phyloP scores from a whole-genome alignment of 768 basidiomycete genomes.

The Boletus subparvulus region DNA sequence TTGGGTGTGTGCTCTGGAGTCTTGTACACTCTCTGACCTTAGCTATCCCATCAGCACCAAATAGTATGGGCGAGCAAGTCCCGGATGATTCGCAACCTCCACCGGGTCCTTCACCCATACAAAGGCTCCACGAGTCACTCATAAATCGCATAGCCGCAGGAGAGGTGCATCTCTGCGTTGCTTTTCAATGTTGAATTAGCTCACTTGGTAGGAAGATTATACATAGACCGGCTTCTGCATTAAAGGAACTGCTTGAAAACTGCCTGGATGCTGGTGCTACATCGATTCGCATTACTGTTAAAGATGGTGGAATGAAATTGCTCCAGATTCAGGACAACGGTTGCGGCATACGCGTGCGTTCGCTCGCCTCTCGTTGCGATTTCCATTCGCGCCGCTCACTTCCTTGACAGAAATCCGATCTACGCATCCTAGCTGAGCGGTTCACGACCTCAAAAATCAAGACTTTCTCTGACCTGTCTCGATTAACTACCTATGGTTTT shows the following conservation, averaged over 20 bases:
- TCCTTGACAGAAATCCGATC: constrained; percentile 67
- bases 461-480: constrained; percentile 80
- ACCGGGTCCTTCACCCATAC: constrained; percentile 62
- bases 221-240: constrained; percentile 87
- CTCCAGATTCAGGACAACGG: constrained; percentile 98
- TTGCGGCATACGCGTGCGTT: constrained; percentile 82
- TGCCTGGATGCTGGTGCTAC: constrained; percentile 91
- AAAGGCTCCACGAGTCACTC: constrained; percentile 73
- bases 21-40: too few species aligned
- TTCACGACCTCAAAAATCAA: constrained; percentile 95
- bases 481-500: constrained; percentile 92
- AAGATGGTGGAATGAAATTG: constrained; percentile 94
- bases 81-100: constrained; percentile 19
- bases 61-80: constrained; percentile 13
- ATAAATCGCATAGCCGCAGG: constrained; percentile 92
- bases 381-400: not conserved
- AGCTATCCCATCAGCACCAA: not conserved
- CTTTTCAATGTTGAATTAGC: not conserved
- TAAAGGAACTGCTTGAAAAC: constrained; percentile 96
- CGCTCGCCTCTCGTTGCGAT: not conserved
- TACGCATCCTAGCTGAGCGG: constrained; percentile 88
- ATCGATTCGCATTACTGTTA: constrained; percentile 81
- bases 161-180: constrained; percentile 43
- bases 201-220: constrained; percentile 59
- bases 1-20: too few species aligned